Evolutionary conservation across 2,329 filamentous ascomycete species (phyloP), one percentile per base, ranked within the genome.

Genomic region (Chrysosphaeria jannelii): DNA sequence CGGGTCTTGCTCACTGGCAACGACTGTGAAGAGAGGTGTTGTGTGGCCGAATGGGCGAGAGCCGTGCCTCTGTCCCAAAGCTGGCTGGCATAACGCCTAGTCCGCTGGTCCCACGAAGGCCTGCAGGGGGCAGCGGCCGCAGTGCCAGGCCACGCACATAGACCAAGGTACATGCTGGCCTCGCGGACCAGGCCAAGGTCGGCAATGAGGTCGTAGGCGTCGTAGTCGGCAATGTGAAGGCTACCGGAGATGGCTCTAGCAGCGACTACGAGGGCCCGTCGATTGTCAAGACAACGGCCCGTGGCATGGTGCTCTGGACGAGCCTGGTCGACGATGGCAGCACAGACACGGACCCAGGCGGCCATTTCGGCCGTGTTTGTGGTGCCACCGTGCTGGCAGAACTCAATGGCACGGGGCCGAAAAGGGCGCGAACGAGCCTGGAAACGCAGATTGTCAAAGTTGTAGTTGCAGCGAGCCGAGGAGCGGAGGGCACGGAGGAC

Each of bases 361-460:
- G 5, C 16, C 4, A 25, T 27, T 8, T 22, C 24, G 6, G 10
- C 16, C 6, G 23, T 6, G 8, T 25, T 22, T 5, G 15, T 25
- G 9, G 27, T 29, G n/a, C 23, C 23, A 2, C 13, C 27, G 14
- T 29, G 25, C 12, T 29, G 25, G 5, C 27, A 13, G 13, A 29
- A 29, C 14, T 27, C 25, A 10, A 29, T 21, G 0, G 27, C 27
- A 7, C 20, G 22, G 1, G 25, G 27, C 8, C 11, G 8, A 4
- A 4, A 5, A 6, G 11, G 6, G 5, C 5, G 5, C 2, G n/a
- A 5, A 4, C 18, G 8, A 1, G 23, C 18, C 23, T 29, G 22
- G 13, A 9, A 12, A 5, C 27, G 20, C 2, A 29, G n/a, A 9
- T 29, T 27, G n/a, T 24, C 13, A 6, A 29, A 21, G 5, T 29